Percentiles rank a stretch among this genome's conserved stretches.
Conservation (phyloP, 352 stramenopile genomes). For the Thalassiosira mediterranea region DNA sequence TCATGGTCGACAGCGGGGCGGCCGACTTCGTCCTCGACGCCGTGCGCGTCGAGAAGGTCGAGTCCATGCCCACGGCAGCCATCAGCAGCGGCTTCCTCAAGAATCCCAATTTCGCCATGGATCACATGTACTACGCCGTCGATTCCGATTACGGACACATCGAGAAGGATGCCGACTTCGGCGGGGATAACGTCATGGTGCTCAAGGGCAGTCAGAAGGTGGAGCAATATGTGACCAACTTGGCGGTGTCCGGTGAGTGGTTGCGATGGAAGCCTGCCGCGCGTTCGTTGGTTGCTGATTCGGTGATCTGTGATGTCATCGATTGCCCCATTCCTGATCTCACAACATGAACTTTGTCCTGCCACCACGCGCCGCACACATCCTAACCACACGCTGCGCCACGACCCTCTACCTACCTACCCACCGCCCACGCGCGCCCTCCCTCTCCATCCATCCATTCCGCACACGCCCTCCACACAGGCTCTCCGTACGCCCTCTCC, state of each 20-base stretch:
- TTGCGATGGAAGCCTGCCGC: too few relatives aligned
- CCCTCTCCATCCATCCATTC: too few relatives aligned
- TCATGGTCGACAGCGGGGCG: constrained; percentile 3
- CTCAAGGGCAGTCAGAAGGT: constrained; percentile 6
- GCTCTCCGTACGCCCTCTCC: too few relatives aligned
- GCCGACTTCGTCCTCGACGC: constrained; percentile 24
- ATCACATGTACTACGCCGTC: constrained; percentile 21
- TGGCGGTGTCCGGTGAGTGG: constrained; percentile 5
- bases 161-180: constrained; percentile 11
- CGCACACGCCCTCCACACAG: too few relatives aligned
- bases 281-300: too few relatives aligned
- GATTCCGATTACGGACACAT: neutral
- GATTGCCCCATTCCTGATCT: too few relatives aligned
- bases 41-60: constrained; percentile 27
- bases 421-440: too few relatives aligned
- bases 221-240: constrained; percentile 11
- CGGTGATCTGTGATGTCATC: too few relatives aligned
- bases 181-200: constrained; percentile 21
- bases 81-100: constrained; percentile 9
- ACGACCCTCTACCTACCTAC: too few relatives aligned
- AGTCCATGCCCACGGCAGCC: neutral
- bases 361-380: too few relatives aligned
- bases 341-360: too few relatives aligned
- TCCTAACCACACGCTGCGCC: too few relatives aligned
- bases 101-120: constrained; percentile 24